Evolutionary conservation across 2,329 filamentous ascomycete genomes (phyloP), one percentile per base, ranked within the genome.

Genomic region (Shiraia sp.): DNA sequence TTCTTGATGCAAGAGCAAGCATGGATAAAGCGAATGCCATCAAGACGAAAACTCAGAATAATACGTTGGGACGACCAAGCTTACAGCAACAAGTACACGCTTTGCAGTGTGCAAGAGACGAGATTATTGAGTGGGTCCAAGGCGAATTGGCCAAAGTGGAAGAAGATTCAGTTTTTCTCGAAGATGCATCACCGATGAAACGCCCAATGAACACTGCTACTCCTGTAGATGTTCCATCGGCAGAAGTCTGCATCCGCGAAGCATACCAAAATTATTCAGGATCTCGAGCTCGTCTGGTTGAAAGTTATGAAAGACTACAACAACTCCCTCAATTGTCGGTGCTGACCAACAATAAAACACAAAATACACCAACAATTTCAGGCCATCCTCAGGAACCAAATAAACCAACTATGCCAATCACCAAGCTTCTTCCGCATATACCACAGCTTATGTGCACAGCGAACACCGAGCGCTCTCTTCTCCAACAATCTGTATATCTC

Each of bases 91-190:
- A 70, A 44, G 60, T 71, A 0, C 47, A 51, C 33, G 74, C 73
- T 3, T 59, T 79, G 17, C 65, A 73, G 36, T 61, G 62, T 26
- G 76, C 74, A 10, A 69, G 75, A 31, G 69, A 77, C 42, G 75
- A 77, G 44, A 61, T 79, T 30, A 69, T 78, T 4, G 65, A 71
- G 31, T 79, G 77, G 77, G 69, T 79, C 6, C 76, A 79, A 51
- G 68, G 70, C 28, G 75, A 76, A 30, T 52, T 79, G 32, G 65
- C 72, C 13, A 73, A 71, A 48, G 51, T 72, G 45, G 60, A 64
- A 25, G 68, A 71, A 46, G 65, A 70, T 15, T 64, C 59, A 2
- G 53, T 63, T 1, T 60, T 66, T 9, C 49, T 66, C 4, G 66
- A 69, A 36, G 59, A 67, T 44, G 54, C 59, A 8, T 67, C 62